These are phyloP conservation scores for Colletotrichum noveboracense DNA, from an alignment of 2,329 filamentous ascomycete species.

Conservation along the genomic window DNA sequence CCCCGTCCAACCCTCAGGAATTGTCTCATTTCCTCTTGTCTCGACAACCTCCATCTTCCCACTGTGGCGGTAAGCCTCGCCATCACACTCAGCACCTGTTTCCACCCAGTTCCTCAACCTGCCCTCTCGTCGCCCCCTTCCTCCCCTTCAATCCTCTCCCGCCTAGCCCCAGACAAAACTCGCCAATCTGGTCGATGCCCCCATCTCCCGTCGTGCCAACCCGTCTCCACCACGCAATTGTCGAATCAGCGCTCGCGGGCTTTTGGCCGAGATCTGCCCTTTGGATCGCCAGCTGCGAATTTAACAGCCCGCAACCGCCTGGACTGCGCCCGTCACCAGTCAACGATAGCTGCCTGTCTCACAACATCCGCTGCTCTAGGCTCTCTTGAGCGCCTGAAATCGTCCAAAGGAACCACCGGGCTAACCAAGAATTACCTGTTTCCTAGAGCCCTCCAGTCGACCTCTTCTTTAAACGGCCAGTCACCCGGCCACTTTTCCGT, in stretches of 20 bases:
- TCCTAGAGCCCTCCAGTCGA: slow-evolving; percentile 49
- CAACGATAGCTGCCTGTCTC: slow-evolving; percentile 8
- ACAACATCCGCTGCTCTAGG: slow-evolving; percentile 6
- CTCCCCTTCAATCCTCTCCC: slow-evolving; percentile 25
- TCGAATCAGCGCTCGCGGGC: slow-evolving; percentile 20
- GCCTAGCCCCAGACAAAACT: neutral
- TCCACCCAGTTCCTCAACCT: neutral
- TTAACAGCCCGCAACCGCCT: slow-evolving; percentile 17
- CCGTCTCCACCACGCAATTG: slow-evolving; percentile 19
- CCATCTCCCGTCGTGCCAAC: slow-evolving; percentile 30
- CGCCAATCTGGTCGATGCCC: neutral
- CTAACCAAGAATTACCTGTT: slow-evolving; percentile 40
- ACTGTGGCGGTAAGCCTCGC: slow-evolving; percentile 58
- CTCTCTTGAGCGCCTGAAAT: slow-evolving; percentile 24
- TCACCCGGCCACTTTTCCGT: slow-evolving; percentile 46
- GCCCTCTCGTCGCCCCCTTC: slow-evolving; percentile 28
- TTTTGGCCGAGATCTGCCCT: neutral
- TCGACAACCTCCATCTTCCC: slow-evolving; percentile 34
- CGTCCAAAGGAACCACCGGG: slow-evolving; percentile 15
- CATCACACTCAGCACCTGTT: neutral
- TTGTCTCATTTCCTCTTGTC: slow-evolving; percentile 52
- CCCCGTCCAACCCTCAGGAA: slow-evolving; percentile 51
- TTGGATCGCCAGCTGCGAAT: slow-evolving; percentile 11
- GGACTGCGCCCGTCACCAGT: slow-evolving; percentile 20
- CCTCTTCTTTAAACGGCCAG: slow-evolving; percentile 52